Conservation (phyloP, 2,329 filamentous ascomycete genomes). For the Phialophora macrospora region DNA sequence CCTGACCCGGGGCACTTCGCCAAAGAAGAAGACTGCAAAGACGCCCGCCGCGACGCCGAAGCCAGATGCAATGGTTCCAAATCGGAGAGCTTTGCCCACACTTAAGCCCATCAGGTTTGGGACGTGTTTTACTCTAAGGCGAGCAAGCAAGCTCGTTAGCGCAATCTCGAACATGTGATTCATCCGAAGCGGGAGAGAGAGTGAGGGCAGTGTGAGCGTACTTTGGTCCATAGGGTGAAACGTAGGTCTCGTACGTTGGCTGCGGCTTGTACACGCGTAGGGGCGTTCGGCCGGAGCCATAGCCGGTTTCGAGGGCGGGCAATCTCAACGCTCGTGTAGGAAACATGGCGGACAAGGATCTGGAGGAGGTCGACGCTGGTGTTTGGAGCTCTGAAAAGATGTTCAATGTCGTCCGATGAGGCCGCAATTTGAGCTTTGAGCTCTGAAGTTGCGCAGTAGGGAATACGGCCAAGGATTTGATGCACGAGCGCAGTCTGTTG, state of each 20-base stretch:
- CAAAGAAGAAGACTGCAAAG: conserved; percentile 68
- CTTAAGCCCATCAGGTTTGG: conserved; percentile 39
- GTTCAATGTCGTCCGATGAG: conserved; percentile 17
- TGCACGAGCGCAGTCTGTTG: background rate
- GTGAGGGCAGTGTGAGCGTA: conserved; percentile 59
- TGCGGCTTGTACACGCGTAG: conserved; percentile 35
- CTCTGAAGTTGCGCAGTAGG: conserved; percentile 7
- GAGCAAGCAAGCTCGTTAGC: background rate
- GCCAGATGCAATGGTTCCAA: conserved; percentile 55
- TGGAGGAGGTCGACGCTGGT: background rate
- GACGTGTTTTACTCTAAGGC: conserved; percentile 29
- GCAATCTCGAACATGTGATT: background rate
- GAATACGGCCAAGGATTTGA: conserved; percentile 8
- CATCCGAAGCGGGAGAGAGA: conserved; percentile 46
- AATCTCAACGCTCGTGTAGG: conserved; percentile 11
- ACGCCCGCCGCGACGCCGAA: conserved; percentile 64
- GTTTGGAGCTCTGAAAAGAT: conserved; percentile 10
- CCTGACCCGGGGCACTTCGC: conserved; percentile 66
- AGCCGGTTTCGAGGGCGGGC: conserved; percentile 28
- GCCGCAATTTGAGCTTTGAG: conserved; percentile 20
- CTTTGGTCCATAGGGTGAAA: conserved; percentile 64
- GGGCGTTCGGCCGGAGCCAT: conserved; percentile 34
- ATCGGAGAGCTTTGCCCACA: conserved; percentile 38
- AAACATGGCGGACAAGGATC: background rate
- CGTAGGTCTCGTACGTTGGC: conserved; percentile 53